Evolutionary conservation across 768 basidiomycete species (phyloP), one percentile per base, ranked within the genome.

Genomic region (Naganishia vishniacii): DNA sequence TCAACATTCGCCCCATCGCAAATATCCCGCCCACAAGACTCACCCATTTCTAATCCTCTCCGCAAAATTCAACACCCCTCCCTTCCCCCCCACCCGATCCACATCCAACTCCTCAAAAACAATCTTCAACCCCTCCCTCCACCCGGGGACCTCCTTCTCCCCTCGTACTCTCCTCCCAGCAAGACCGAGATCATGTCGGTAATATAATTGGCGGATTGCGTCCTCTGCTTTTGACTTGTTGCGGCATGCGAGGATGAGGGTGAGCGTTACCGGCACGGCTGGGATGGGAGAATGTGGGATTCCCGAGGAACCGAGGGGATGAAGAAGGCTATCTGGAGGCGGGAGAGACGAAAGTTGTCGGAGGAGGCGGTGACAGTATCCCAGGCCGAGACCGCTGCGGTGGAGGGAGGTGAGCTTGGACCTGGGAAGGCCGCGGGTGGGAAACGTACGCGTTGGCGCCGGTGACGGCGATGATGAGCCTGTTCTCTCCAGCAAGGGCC

Each of bases 181-280:
- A 16, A 76, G 61, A 18, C 69, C 69, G 28, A 64, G 29, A 23
- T 71, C 65, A 46, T 76, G 73, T 25, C 59, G 31, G 2, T 58
- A 34, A 41, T 73, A 58, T 23, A 78, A 44, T 4, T 65, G 51
- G 20, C 65, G 26, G 48, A 65, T 67, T 3, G 78, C 73, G 20
- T 48, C 58, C 6, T 69, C 59, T 8, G 74, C 78, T 31, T 71
- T 69, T 7, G 31, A 16, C 41, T 69, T 51, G 4, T 69, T 71
- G 32, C 78, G 68, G 64, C 76, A 78, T 4, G 73, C 76, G 12
- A 78, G 67, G 48, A 78, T 72, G 26, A 78, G 64, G 2, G 78
- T 78, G 12, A 77, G 63, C 0, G 73, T 71, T 5, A 69, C 68
- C 9, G 73, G 69, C 42, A 4, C 25, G 59, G 65, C 44, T 25